A percentile compares a stretch with the other conserved stretches of the same genome.
phyloP scores from a whole-genome alignment of 192 early-diverging fungal species.

The Backusella morwellensis region DNA sequence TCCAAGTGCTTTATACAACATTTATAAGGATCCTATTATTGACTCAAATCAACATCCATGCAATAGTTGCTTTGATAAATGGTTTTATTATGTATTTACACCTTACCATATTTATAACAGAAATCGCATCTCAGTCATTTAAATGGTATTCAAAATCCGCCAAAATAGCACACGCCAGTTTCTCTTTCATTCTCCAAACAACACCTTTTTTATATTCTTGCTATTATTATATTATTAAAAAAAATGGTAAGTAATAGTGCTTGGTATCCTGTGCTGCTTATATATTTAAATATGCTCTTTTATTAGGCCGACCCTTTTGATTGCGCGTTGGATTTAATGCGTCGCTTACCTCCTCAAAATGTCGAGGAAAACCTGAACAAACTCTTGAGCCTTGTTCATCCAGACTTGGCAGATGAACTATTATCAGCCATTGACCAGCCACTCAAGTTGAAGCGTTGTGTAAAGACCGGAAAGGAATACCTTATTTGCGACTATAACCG shows the following conservation, averaged over 20 bases:
- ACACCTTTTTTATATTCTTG: background rate
- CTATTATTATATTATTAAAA: background rate
- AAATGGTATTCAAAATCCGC: background rate
- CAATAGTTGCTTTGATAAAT: too few relatives aligned
- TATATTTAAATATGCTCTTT: background rate
- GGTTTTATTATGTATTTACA: too few relatives aligned
- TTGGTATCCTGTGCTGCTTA: background rate
- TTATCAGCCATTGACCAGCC: constrained; percentile 93
- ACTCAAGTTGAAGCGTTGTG: constrained; percentile 72
- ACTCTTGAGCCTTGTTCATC: constrained; percentile 73
- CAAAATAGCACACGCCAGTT: background rate
- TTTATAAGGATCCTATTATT: too few relatives aligned
- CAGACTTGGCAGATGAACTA: constrained; percentile 88
- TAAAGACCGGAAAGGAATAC: constrained; percentile 74
- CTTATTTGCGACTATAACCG: constrained; percentile 95
- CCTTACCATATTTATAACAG: too few relatives aligned
- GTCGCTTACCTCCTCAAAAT: constrained; percentile 91
- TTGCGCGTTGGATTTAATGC: constrained; percentile 95
- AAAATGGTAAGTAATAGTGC: background rate
- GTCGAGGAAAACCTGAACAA: constrained; percentile 84
- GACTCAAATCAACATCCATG: too few relatives aligned
- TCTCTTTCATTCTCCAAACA: background rate
- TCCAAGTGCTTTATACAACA: too few relatives aligned
- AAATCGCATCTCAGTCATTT: too few relatives aligned
- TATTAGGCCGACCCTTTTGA: constrained; percentile 51